Percentiles rank a stretch among this genome's conserved stretches.
phyloP scores from a whole-genome alignment of 768 basidiomycete species.

The Boletellus ananas region DNA sequence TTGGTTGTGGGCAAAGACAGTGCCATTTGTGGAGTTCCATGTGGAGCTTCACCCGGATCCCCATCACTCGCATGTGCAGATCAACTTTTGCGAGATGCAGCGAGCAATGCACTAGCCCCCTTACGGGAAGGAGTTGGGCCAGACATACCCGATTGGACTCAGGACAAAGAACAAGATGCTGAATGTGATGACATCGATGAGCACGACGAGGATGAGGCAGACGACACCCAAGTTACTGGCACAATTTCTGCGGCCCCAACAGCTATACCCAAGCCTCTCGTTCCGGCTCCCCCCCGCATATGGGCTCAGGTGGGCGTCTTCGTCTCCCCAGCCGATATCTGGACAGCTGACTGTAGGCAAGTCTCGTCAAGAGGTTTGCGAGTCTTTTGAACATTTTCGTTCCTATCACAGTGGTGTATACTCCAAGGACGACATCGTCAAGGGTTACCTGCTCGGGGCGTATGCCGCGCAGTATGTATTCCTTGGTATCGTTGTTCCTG shows the following conservation, averaged over 20 bases:
- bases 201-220: slow-evolving; percentile 8
- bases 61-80: slow-evolving; percentile 14
- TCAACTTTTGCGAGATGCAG: slow-evolving; percentile 17
- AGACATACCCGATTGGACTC: slow-evolving; percentile 24
- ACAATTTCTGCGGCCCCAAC: background rate
- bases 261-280: slow-evolving; percentile 16
- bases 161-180: slow-evolving; percentile 16
- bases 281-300: slow-evolving; percentile 34
- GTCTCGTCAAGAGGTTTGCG: slow-evolving; percentile 85
- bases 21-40: background rate
- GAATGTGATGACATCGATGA: slow-evolving; percentile 9
- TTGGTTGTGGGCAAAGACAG: background rate
- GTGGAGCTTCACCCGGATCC: background rate
- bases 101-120: slow-evolving; percentile 11
- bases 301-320: slow-evolving; percentile 41
- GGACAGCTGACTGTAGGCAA: slow-evolving; percentile 25
- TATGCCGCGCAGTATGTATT: slow-evolving; percentile 58
- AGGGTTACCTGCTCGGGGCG: slow-evolving; percentile 74
- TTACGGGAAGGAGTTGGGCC: slow-evolving; percentile 3
- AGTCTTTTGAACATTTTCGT: slow-evolving; percentile 62
- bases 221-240: slow-evolving; percentile 14
- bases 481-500: background rate
- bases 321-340: background rate
- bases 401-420: slow-evolving; percentile 84
- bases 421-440: slow-evolving; percentile 51